Percentiles rank a stretch among this genome's conserved stretches.
phyloP scores from a whole-genome alignment of 306 rosid species.

The Vachellia pachyceras region DNA sequence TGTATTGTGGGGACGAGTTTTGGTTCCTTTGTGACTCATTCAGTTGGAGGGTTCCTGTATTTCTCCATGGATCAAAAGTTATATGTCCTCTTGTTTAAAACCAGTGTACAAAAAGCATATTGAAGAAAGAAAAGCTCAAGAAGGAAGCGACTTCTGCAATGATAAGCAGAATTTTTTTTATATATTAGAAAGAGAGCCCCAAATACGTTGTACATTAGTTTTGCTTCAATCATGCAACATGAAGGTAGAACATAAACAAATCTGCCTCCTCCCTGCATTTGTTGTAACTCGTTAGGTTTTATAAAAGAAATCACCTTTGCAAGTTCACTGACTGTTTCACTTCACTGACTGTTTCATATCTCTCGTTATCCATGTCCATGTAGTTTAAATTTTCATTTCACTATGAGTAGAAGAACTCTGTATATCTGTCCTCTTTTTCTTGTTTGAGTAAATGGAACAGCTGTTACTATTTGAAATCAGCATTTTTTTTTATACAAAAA shows the following conservation, averaged over 20 bases:
- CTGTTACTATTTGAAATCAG: background rate
- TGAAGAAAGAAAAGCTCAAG: conserved; percentile 39
- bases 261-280: conserved; percentile 17
- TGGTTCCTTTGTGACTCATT: conserved; percentile 97
- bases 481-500: too few species aligned
- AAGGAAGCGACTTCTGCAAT: conserved; percentile 28
- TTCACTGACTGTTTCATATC: conserved; percentile 10
- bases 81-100: conserved; percentile 88
- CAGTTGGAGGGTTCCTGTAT: conserved; percentile 90
- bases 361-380: conserved; percentile 8
- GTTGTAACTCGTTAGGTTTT: conserved; percentile 19
- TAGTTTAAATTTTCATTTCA: conserved; percentile 18
- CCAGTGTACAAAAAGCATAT: conserved; percentile 87
- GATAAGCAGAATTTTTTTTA: conserved; percentile 28
- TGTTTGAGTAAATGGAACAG: background rate
- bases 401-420: background rate
- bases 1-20: conserved; percentile 95
- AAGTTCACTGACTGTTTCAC: background rate
- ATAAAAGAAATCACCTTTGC: conserved; percentile 32
- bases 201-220: conserved; percentile 46
- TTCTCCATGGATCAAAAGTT: conserved; percentile 92
- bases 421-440: background rate
- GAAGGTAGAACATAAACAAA: background rate
- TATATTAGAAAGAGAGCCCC: conserved; percentile 31
- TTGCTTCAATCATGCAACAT: too few species aligned